Percentiles rank a stretch among this genome's conserved stretches.
Evolutionary conservation across 495 filamentous ascomycete species (phyloP).

Genomic region (Melanomma pulvis-pyrius): DNA sequence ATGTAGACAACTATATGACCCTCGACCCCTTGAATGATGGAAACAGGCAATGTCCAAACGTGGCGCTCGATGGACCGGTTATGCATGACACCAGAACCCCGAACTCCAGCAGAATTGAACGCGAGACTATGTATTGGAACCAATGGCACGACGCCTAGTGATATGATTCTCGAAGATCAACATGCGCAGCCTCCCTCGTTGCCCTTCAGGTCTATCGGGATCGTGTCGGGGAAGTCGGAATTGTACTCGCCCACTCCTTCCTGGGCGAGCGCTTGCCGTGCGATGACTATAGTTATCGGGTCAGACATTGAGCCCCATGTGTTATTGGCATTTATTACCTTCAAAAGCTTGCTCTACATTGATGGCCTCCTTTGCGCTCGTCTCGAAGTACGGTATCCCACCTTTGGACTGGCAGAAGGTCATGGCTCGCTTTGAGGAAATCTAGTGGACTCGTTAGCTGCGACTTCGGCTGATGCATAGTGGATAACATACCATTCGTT

Average conservation of each 20-base stretch:
- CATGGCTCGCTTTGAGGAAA: constrained; percentile 92
- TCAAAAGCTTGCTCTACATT: constrained; percentile 99
- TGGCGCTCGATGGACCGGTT: constrained; percentile 1
- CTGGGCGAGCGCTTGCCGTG: constrained; percentile 89
- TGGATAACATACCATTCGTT: constrained; percentile 69
- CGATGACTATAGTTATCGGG: constrained; percentile 73
- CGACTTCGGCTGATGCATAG: not conserved
- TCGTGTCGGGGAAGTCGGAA: constrained; percentile 93
- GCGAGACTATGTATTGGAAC: constrained; percentile 8
- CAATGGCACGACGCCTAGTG: not conserved
- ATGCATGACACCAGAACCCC: constrained; percentile 20
- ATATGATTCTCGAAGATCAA: constrained; percentile 48
- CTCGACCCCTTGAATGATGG: not conserved
- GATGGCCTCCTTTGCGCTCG: constrained; percentile 96
- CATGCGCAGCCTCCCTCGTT: constrained; percentile 91
- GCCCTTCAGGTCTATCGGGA: constrained; percentile 93
- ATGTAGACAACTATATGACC: constrained; percentile 8
- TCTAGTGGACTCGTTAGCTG: constrained; percentile 50
- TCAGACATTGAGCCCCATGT: not conserved
- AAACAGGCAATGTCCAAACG: constrained; percentile 8
- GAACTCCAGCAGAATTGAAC: not conserved
- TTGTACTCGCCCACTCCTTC: constrained; percentile 94
- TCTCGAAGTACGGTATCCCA: constrained; percentile 97
- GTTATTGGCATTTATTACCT: no score
- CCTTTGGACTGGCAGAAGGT: constrained; percentile 98